phyloP scores from a whole-genome alignment of 2,329 filamentous ascomycete species.

The Knufia petricola region DNA sequence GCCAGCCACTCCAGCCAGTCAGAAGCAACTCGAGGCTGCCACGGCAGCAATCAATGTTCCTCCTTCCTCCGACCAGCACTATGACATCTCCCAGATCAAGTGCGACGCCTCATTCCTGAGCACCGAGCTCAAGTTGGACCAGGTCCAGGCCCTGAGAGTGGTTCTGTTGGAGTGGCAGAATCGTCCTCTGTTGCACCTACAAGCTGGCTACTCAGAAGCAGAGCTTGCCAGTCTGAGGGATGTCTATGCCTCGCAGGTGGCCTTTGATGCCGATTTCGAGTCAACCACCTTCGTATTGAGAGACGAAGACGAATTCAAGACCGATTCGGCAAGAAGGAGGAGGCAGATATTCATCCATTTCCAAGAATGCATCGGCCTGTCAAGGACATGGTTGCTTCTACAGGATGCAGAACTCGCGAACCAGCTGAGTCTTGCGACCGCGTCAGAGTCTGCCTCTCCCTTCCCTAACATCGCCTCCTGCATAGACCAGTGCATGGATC shows the following conservation, averaged over 20 bases:
- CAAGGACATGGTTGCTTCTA: slow-evolving; percentile 2
- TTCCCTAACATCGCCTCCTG: not conserved
- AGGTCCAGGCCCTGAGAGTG: slow-evolving; percentile 71
- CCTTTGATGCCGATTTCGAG: slow-evolving; percentile 45
- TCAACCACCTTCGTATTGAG: slow-evolving; percentile 13
- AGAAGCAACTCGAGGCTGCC: slow-evolving; percentile 67
- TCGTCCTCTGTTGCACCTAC: slow-evolving; percentile 62
- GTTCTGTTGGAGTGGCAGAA: slow-evolving; percentile 76
- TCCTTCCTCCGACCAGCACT: slow-evolving; percentile 54
- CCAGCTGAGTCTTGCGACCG: not conserved
- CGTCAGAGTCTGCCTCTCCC: not conserved
- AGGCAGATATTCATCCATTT: slow-evolving; percentile 65
- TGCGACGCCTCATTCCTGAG: slow-evolving; percentile 80
- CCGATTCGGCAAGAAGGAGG: slow-evolving; percentile 50
- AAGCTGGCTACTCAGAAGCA: slow-evolving; percentile 63
- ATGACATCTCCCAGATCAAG: slow-evolving; percentile 71
- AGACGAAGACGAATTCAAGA: slow-evolving; percentile 45
- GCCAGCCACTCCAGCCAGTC: slow-evolving; percentile 56
- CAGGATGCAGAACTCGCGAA: not conserved
- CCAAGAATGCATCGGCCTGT: slow-evolving; percentile 16
- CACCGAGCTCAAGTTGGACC: slow-evolving; percentile 64
- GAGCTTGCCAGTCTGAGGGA: slow-evolving; percentile 68
- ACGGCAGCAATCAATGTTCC: slow-evolving; percentile 80
- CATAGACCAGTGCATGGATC: slow-evolving; percentile 3
- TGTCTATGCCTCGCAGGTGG: slow-evolving; percentile 56